These are phyloP conservation scores for Pseudogymnoascus sp. DNA, from an alignment of 2,329 filamentous ascomycete species.

Conservation along the genomic window DNA sequence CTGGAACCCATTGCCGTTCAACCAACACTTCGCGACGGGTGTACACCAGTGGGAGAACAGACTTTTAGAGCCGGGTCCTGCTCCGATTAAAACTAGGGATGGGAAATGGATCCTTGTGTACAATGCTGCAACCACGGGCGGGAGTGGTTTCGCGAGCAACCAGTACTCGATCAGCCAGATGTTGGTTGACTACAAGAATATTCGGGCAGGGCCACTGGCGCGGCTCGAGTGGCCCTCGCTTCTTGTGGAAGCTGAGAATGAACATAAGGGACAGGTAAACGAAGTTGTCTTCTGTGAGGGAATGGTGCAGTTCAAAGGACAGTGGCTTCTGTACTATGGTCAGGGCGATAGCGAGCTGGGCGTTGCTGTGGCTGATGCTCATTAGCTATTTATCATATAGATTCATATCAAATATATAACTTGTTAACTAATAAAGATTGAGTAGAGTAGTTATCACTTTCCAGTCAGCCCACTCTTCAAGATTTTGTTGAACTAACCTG, in stretches of 20 bases:
- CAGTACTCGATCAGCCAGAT: conserved; percentile 28
- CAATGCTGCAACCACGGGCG: conserved; percentile 23
- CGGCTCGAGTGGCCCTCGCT: conserved; percentile 26
- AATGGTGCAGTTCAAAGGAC: conserved; percentile 26
- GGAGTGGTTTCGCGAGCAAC: conserved; percentile 20
- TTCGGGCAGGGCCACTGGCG: conserved; percentile 22
- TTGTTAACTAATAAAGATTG: neutral
- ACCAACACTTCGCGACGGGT: conserved; percentile 21
- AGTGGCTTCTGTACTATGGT: conserved; percentile 28
- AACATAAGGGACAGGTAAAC: conserved; percentile 26
- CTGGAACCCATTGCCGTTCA: conserved; percentile 21
- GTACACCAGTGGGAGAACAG: conserved; percentile 26
- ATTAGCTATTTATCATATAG: neutral
- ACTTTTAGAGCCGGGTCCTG: conserved; percentile 27
- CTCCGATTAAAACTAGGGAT: conserved; percentile 28
- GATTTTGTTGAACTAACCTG: neutral
- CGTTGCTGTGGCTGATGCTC: neutral
- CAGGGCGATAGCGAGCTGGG: conserved; percentile 17
- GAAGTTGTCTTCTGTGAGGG: conserved; percentile 27
- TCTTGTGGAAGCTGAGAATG: conserved; percentile 19
- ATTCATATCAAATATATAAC: neutral
- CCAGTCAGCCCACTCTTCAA: neutral
- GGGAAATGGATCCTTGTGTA: conserved; percentile 27
- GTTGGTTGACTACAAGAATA: conserved; percentile 24
- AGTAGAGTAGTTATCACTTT: neutral